A percentile compares a stretch with the other conserved stretches of the same genome.
phyloP scores from a whole-genome alignment of 78 protist species.

The Dictyostelium intermedium region DNA sequence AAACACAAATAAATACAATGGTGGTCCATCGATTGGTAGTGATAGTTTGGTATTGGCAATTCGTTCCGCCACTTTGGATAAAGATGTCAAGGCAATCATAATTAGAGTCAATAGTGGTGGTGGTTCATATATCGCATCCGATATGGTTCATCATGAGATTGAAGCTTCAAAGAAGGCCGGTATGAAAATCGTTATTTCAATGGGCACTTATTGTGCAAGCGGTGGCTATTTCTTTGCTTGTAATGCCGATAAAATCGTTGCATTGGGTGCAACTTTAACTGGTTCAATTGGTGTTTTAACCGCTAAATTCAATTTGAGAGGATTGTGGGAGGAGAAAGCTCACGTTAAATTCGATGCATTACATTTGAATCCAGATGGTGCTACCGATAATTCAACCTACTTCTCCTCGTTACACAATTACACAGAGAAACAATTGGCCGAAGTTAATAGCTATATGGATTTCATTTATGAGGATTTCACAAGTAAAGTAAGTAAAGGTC shows the following conservation, averaged over 20 bases:
- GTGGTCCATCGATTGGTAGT: constrained; percentile 73
- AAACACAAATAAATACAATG: not conserved
- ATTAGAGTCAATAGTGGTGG: constrained; percentile 38
- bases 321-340: constrained; percentile 12
- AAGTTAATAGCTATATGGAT: constrained; percentile 7
- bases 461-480: constrained; percentile 43
- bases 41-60: constrained; percentile 39
- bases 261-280: constrained; percentile 53
- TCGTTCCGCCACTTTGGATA: constrained; percentile 38
- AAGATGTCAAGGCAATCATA: constrained; percentile 37
- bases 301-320: constrained; percentile 32
- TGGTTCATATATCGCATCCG: constrained; percentile 44
- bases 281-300: constrained; percentile 78
- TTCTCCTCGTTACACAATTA: constrained; percentile 39
- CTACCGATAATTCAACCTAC: not conserved
- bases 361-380: constrained; percentile 11
- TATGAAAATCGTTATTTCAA: constrained; percentile 34
- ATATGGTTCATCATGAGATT: constrained; percentile 38
- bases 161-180: constrained; percentile 47
- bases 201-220: constrained; percentile 58
- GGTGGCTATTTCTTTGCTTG: constrained; percentile 80
- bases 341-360: constrained; percentile 26
- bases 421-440: constrained; percentile 1
- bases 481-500: constrained; percentile 33
- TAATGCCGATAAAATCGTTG: constrained; percentile 72